Base-by-base conservation (phyloP, 108 stramenopile species). In the Nitzschia sp. region DNA sequence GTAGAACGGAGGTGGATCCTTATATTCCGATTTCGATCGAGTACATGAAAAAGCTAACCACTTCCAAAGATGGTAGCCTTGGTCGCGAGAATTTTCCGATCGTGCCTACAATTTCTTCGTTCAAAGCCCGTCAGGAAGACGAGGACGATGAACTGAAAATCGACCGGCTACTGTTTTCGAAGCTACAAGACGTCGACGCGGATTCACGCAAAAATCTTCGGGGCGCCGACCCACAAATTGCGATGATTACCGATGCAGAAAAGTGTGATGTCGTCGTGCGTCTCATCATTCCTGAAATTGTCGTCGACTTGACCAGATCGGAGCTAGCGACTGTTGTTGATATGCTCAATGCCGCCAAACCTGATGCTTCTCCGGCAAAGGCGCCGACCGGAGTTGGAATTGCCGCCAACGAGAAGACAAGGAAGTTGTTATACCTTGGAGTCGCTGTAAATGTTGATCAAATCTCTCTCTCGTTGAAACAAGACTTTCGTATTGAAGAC, bases 81-180 rank as follows among this genome's bases (percentile, higher is more conserved):
- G 69, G 69, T 27, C 56, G 69, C 32, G 68, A 70, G n/a, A 42
- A 54, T 18, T 89, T 93, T 65, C 89, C 92, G 9, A 65, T 79
- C 25, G 79, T 87, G 8, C 81, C 87, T 15, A 61, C 85, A 17
- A 78, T 94, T 26, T 87, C 89, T 26, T 85, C 88, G 11, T 82
- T 88, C 47, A 94, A 91, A 56, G 82, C 87, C 26, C 70, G 85
- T 18, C 88, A 94, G 75, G 82, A 88, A 46, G 81, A 77, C 60
- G 90, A 94, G 47, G 88, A 86, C 56, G 79, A 82, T 2, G 84
- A 85, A 29, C 66, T 77, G 38, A 55, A 61, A 27, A 80, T 76
- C 49, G 70, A 81, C 62, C 34, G 58, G 23, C 28, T 78, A 45
- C 59, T 68, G 0, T 57, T 45, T n/a, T 61, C 58, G 17, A 53